Evolutionary conservation across 176 grass and related monocot species (phyloP).

Genomic region (Neostapfia colusana): DNA sequence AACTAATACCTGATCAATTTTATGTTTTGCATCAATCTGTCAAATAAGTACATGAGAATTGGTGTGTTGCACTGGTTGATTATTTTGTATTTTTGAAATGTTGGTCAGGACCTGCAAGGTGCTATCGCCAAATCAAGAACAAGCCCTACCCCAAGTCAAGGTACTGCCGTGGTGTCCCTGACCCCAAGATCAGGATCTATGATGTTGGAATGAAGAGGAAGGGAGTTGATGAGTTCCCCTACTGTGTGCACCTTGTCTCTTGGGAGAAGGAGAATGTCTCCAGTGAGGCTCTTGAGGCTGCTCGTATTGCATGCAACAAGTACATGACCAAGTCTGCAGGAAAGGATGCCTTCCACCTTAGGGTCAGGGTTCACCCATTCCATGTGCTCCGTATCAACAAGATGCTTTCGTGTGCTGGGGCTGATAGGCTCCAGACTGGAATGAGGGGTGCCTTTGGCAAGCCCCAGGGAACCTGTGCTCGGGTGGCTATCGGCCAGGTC

Average conservation of each 20-base stretch:
- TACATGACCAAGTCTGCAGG: background rate
- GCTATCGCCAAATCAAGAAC: background rate
- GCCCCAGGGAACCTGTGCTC: background rate
- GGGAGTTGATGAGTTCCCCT: background rate
- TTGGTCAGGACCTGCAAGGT: slow-evolving; percentile 53
- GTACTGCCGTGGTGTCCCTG: background rate
- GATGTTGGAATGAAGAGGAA: background rate
- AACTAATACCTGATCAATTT: background rate
- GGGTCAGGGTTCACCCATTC: background rate
- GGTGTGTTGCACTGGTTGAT: background rate
- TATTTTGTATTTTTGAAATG: background rate
- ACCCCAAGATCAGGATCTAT: background rate
- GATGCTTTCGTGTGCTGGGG: background rate
- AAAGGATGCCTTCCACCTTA: background rate
- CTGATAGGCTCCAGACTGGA: background rate
- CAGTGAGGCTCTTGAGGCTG: background rate
- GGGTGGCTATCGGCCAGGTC: background rate
- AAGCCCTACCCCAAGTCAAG: background rate
- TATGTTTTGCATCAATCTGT: background rate
- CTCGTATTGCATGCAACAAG: background rate
- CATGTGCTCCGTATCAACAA: background rate
- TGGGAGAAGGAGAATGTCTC: background rate
- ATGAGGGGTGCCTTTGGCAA: background rate
- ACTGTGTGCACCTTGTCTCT: background rate
- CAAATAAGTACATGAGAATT: background rate